Conservation (phyloP, 2,329 filamentous ascomycete species). For the Botrytis fragariae region DNA sequence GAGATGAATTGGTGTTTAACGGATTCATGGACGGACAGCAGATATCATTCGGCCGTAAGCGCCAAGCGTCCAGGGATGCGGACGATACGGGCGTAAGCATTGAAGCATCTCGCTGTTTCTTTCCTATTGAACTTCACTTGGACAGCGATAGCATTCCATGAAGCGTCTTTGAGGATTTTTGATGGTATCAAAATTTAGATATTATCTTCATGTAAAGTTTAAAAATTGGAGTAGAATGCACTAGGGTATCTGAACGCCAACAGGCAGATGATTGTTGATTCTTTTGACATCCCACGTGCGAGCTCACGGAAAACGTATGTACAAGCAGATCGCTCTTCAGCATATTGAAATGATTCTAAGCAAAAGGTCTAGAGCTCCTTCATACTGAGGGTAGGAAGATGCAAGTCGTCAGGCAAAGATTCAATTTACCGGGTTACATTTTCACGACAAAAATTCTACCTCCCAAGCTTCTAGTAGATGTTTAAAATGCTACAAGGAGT, state of each 20-base stretch:
- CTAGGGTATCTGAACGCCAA: not conserved
- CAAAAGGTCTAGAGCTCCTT: not conserved
- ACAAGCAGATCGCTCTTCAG: not conserved
- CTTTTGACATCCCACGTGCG: not conserved
- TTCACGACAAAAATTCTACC: too few relatives aligned
- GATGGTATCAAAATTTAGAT: not conserved
- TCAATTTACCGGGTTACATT: too few relatives aligned
- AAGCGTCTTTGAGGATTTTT: not conserved
- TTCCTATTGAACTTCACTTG: not conserved
- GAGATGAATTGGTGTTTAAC: not conserved
- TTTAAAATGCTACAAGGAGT: not conserved
- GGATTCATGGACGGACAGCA: not conserved
- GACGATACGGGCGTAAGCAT: not conserved
- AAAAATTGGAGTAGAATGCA: not conserved
- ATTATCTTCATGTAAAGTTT: too few relatives aligned
- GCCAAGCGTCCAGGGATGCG: not conserved
- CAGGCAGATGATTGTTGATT: not conserved
- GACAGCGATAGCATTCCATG: not conserved
- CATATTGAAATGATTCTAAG: not conserved
- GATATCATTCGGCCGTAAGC: not conserved
- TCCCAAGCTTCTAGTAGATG: not conserved
- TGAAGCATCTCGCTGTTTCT: not conserved
- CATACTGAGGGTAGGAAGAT: not conserved
- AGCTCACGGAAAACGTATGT: not conserved
- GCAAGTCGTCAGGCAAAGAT: too few relatives aligned